Conservation (phyloP, 1,284 basidiomycete genomes). For the Trichosporon coremiiforme region DNA sequence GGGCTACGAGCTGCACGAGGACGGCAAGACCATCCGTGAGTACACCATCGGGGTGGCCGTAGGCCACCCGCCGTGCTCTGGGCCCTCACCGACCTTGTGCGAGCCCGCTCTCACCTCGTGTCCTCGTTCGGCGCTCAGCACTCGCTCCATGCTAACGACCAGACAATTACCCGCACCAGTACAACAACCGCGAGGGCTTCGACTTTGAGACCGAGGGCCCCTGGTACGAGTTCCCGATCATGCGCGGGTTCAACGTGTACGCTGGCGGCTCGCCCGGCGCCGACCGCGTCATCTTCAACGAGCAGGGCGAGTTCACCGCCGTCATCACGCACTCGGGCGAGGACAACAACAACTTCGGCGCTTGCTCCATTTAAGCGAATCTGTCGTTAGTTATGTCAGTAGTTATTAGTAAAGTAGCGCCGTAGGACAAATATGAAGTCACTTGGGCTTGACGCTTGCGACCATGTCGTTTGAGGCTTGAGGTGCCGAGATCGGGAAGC, state of each 20-base stretch:
- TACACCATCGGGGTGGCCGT: background rate
- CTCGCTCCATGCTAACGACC: background rate
- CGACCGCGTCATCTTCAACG: slow-evolving; percentile 25
- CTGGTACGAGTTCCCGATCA: slow-evolving; percentile 26
- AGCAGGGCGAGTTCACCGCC: slow-evolving; percentile 8
- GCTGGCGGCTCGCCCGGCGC: slow-evolving; percentile 22
- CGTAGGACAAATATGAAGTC: background rate
- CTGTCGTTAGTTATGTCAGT: background rate
- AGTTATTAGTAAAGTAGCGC: slow-evolving; percentile 1
- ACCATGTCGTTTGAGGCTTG: too few species aligned
- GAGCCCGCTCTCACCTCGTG: too few species aligned
- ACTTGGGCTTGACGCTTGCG: background rate
- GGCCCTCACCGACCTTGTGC: too few species aligned
- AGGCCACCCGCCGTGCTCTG: background rate
- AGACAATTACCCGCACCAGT: slow-evolving; percentile 14
- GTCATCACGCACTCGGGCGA: slow-evolving; percentile 23
- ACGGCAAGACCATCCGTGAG: background rate
- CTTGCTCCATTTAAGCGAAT: background rate
- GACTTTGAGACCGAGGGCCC: slow-evolving; percentile 17
- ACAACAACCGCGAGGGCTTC: slow-evolving; percentile 10
- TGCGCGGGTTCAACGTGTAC: slow-evolving; percentile 18
- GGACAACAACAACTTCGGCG: slow-evolving; percentile 18
- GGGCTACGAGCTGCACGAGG: background rate
- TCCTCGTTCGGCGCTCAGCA: background rate
- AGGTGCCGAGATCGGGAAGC: too few species aligned